Evolutionary conservation across 2,329 filamentous ascomycete genomes (phyloP).

Genomic region (Penicillium glabrum): DNA sequence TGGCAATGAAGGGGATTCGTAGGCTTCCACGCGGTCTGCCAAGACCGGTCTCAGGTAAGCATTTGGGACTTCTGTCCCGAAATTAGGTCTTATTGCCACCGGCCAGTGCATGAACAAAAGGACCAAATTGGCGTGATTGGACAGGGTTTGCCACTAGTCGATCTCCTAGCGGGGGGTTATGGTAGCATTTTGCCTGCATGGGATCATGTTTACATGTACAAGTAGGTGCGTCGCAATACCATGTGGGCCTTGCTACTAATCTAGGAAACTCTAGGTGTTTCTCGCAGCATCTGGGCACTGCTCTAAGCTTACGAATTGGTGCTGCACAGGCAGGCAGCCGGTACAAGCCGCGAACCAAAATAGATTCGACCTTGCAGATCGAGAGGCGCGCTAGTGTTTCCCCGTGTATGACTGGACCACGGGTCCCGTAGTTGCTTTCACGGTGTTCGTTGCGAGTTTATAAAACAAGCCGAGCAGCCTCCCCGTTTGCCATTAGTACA

Average conservation of each 20-base stretch:
- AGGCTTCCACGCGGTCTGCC: slow-evolving; percentile 18
- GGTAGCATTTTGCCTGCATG: background rate
- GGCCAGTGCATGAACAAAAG: background rate
- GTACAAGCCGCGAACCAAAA: slow-evolving; percentile 12
- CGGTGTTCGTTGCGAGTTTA: background rate
- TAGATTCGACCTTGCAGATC: slow-evolving; percentile 24
- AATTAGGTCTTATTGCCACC: background rate
- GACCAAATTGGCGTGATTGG: background rate
- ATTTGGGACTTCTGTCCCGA: background rate
- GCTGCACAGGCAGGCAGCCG: background rate
- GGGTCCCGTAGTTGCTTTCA: background rate
- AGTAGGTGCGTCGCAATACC: background rate
- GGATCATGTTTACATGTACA: background rate
- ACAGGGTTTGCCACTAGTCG: background rate
- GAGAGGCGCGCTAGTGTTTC: slow-evolving; percentile 10
- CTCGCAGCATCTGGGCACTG: background rate
- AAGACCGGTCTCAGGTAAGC: slow-evolving; percentile 3
- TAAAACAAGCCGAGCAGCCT: background rate
- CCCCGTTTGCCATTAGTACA: background rate
- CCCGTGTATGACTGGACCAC: slow-evolving; percentile 13
- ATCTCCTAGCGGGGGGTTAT: background rate
- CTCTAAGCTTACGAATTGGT: background rate
- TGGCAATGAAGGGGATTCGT: slow-evolving; percentile 8
- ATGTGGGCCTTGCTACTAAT: background rate
- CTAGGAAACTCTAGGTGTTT: background rate